Evolutionary conservation across 2,329 filamentous ascomycete genomes (phyloP).

Genomic region (Cercospora citrullina): DNA sequence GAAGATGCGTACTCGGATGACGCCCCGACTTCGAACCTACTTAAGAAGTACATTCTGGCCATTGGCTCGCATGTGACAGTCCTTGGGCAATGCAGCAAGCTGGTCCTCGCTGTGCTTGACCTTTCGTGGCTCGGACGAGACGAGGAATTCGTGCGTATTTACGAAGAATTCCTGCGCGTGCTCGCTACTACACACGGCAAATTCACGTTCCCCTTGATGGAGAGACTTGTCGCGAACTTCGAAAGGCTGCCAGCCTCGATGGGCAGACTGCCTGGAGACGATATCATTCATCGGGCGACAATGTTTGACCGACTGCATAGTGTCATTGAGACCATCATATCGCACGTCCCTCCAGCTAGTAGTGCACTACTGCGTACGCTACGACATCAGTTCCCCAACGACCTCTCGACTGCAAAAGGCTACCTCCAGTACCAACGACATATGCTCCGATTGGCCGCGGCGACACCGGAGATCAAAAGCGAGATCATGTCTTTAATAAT

Average conservation of each 20-base stretch:
- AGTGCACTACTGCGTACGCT: slow-evolving; percentile 61
- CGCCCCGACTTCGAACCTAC: slow-evolving; percentile 52
- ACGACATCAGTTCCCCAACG: slow-evolving; percentile 38
- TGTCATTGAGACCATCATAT: slow-evolving; percentile 72
- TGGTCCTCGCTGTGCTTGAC: slow-evolving; percentile 59
- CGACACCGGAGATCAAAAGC: slow-evolving; percentile 73
- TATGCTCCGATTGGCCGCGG: slow-evolving; percentile 72
- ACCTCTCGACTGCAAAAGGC: slow-evolving; percentile 68
- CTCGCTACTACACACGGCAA: slow-evolving; percentile 80
- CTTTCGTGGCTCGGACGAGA: slow-evolving; percentile 64
- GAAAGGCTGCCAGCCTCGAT: slow-evolving; percentile 58
- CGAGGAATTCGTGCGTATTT: slow-evolving; percentile 58
- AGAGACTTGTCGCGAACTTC: slow-evolving; percentile 80
- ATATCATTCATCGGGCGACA: slow-evolving; percentile 60
- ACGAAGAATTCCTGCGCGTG: slow-evolving; percentile 57
- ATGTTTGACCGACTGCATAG: slow-evolving; percentile 75
- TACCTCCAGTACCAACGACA: slow-evolving; percentile 89
- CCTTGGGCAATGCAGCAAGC: slow-evolving; percentile 57
- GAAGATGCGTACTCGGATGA: slow-evolving; percentile 39
- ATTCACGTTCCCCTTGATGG: slow-evolving; percentile 71
- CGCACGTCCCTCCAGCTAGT: slow-evolving; percentile 77
- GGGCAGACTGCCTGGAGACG: slow-evolving; percentile 56
- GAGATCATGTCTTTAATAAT: slow-evolving; percentile 82
- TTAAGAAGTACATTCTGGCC: slow-evolving; percentile 61
- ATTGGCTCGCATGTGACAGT: slow-evolving; percentile 57